Conservation (phyloP, 2,329 filamentous ascomycete genomes). For the Neonectria neomacrospora region DNA sequence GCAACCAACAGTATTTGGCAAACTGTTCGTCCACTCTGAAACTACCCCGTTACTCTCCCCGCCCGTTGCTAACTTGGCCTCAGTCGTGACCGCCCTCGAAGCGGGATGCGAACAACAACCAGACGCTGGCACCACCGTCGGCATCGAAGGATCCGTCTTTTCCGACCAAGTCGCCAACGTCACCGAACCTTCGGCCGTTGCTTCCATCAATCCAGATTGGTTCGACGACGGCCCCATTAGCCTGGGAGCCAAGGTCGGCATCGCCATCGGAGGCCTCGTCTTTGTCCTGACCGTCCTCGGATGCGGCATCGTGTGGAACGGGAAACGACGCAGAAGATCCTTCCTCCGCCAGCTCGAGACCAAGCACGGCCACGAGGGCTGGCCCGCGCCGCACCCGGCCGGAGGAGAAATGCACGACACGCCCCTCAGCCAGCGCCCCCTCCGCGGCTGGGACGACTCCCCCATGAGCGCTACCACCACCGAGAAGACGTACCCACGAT, state of each 20-base stretch:
- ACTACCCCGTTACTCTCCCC: background rate
- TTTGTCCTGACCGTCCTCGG: constrained; percentile 61
- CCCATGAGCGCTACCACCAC: constrained; percentile 57
- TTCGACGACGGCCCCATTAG: constrained; percentile 58
- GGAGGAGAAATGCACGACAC: constrained; percentile 48
- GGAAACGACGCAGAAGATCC: constrained; percentile 64
- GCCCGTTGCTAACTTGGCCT: constrained; percentile 33
- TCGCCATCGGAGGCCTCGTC: constrained; percentile 63
- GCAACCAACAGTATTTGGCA: constrained; percentile 54
- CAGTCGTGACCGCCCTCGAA: constrained; percentile 62
- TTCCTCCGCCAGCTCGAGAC: constrained; percentile 61
- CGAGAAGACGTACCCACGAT: constrained; percentile 55
- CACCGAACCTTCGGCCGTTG: constrained; percentile 58
- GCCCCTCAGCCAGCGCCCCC: constrained; percentile 64
- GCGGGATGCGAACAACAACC: constrained; percentile 68
- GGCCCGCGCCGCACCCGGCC: constrained; percentile 52
- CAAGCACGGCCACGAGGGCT: constrained; percentile 45
- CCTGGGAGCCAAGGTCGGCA: constrained; percentile 67
- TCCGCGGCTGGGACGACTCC: constrained; percentile 65
- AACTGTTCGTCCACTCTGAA: constrained; percentile 63
- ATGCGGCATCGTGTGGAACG: constrained; percentile 65
- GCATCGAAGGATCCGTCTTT: constrained; percentile 64
- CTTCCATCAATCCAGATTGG: constrained; percentile 54
- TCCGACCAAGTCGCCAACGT: constrained; percentile 59
- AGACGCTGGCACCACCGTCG: constrained; percentile 57